A percentile compares a stretch with the other conserved stretches of the same genome.
phyloP scores from a whole-genome alignment of 108 stramenopile species.

The Stephanodiscus minutulus region DNA sequence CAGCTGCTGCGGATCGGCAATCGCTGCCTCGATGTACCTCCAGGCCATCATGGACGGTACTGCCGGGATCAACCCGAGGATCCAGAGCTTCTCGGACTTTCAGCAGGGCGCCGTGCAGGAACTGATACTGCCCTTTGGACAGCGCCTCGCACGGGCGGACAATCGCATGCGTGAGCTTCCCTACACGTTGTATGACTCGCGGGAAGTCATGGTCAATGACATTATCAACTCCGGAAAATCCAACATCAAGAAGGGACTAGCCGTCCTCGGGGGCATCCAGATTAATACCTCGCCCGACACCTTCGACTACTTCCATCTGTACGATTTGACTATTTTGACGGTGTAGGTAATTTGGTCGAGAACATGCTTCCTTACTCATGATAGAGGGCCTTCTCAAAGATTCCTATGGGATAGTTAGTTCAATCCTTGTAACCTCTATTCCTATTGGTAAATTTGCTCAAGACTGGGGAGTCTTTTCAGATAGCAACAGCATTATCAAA shows the following conservation, averaged over 20 bases:
- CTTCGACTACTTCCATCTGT: constrained; percentile 73
- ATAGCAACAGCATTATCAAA: too few relatives aligned
- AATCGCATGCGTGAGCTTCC: constrained; percentile 54
- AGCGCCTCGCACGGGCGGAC: constrained; percentile 47
- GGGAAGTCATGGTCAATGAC: constrained; percentile 50
- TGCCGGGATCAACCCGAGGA: constrained; percentile 29
- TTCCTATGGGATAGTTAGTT: too few relatives aligned
- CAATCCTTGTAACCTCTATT: too few relatives aligned
- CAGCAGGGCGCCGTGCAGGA: constrained; percentile 60
- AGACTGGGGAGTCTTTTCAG: too few relatives aligned
- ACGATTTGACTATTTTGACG: constrained; percentile 60
- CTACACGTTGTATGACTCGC: constrained; percentile 55
- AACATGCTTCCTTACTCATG: constrained; percentile 34
- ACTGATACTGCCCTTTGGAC: constrained; percentile 55
- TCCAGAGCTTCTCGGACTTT: constrained; percentile 45
- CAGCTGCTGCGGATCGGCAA: constrained; percentile 12
- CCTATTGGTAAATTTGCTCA: too few relatives aligned
- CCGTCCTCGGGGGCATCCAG: constrained; percentile 74
- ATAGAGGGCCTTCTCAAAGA: background rate
- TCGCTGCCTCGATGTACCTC: constrained; percentile 61
- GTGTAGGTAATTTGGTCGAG: constrained; percentile 50
- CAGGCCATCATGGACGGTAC: constrained; percentile 25
- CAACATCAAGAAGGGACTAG: constrained; percentile 35
- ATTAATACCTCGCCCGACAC: constrained; percentile 66
- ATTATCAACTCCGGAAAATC: constrained; percentile 52